Evolutionary conservation across 441 rosid species (phyloP).

Genomic region (Erodium moschatum): DNA sequence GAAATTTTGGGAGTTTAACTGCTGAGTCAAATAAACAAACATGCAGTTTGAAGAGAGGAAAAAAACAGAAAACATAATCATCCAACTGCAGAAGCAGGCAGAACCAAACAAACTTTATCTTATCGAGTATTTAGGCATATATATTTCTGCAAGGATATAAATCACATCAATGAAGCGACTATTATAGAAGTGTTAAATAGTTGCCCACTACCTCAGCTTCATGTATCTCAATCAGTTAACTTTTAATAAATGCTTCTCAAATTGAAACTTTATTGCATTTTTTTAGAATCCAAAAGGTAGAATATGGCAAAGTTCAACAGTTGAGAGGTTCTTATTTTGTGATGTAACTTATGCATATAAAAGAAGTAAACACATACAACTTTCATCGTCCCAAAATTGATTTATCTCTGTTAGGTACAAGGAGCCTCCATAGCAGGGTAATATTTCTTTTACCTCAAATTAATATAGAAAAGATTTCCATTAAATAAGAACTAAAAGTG

Average conservation of each 20-base stretch:
- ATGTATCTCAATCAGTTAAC: not conserved
- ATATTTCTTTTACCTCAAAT: not conserved
- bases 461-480: not conserved
- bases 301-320: not conserved
- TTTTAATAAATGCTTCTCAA: not conserved
- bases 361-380: not conserved
- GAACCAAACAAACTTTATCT: not conserved
- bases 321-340: not conserved
- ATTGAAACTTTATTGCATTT: not conserved
- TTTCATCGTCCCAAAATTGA: not conserved
- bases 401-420: not conserved
- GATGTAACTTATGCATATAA: not conserved
- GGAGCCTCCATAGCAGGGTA: not conserved
- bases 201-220: not conserved
- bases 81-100: not conserved
- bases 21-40: not conserved
- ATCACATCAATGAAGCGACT: not conserved
- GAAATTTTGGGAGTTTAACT: conserved; percentile 3
- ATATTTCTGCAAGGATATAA: not conserved
- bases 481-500: not conserved
- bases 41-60: not conserved
- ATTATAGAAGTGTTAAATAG: not conserved
- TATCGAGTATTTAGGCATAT: not conserved
- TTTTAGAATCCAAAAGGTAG: not conserved
- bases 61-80: not conserved